These are phyloP conservation scores for Xerocomellus intermedius DNA, from an alignment of 768 basidiomycete genomes.

Conservation along the genomic window DNA sequence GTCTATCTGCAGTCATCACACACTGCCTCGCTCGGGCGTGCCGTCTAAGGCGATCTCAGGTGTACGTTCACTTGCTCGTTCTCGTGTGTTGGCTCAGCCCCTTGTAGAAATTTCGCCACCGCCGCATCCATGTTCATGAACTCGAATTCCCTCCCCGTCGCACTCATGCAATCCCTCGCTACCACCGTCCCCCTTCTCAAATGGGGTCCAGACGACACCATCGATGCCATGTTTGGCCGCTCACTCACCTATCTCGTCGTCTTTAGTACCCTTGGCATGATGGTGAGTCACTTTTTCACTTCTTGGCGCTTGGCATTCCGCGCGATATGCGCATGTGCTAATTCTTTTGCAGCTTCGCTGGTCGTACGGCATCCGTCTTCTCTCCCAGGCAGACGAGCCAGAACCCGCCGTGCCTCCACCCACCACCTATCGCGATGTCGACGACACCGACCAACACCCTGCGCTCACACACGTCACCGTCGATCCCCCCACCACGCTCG, in stretches of 20 bases:
- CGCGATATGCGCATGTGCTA: background rate
- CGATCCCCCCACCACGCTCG: background rate
- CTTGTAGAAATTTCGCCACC: conserved; percentile 66
- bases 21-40: conserved; percentile 60
- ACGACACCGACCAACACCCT: background rate
- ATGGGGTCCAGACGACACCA: conserved; percentile 78
- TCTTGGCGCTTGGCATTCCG: background rate
- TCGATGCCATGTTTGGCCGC: conserved; percentile 87
- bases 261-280: conserved; percentile 94
- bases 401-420: background rate
- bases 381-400: conserved; percentile 48
- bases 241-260: conserved; percentile 88
- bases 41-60: conserved; percentile 72
- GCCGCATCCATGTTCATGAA: conserved; percentile 91
- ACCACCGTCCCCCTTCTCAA: conserved; percentile 78
- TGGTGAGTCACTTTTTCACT: conserved; percentile 49
- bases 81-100: background rate
- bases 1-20: conserved; percentile 67
- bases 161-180: conserved; percentile 88
- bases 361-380: conserved; percentile 86
- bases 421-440: conserved; percentile 7
- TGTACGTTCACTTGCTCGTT: conserved; percentile 41
- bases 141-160: conserved; percentile 92
- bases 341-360: conserved; percentile 67
- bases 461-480: background rate